phyloP scores from a whole-genome alignment of 257 asterid genomes.

The Solanum habrochaites region DNA sequence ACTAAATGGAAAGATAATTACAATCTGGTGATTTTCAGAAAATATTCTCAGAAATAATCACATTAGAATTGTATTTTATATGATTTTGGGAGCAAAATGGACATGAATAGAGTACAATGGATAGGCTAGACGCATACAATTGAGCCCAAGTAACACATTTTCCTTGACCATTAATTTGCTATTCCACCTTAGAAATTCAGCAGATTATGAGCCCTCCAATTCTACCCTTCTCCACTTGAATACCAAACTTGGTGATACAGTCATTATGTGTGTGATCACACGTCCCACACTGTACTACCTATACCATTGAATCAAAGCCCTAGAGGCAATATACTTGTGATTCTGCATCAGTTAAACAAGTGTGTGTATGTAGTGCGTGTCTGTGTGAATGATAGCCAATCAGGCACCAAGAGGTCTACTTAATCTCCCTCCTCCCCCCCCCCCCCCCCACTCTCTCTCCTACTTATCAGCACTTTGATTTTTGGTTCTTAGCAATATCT shows the following conservation, averaged over 20 bases:
- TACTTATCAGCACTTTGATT: neutral
- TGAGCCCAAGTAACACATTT: neutral
- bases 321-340: neutral
- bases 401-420: neutral
- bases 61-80: neutral
- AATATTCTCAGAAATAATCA: neutral
- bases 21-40: neutral
- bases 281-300: neutral
- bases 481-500: neutral
- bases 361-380: neutral
- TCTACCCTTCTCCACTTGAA: neutral
- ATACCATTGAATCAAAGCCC: neutral
- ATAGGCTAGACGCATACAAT: neutral
- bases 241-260: neutral
- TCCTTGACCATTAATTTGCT: neutral
- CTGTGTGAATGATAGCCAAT: neutral
- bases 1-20: neutral
- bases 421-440: neutral
- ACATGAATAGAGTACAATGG: neutral
- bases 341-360: neutral
- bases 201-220: neutral
- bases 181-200: neutral
- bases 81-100: neutral
- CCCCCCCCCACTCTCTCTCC: neutral
- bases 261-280: neutral